These are phyloP conservation scores for Curvularia lunata DNA, from an alignment of 2,329 filamentous ascomycete species.

Conservation along the genomic window DNA sequence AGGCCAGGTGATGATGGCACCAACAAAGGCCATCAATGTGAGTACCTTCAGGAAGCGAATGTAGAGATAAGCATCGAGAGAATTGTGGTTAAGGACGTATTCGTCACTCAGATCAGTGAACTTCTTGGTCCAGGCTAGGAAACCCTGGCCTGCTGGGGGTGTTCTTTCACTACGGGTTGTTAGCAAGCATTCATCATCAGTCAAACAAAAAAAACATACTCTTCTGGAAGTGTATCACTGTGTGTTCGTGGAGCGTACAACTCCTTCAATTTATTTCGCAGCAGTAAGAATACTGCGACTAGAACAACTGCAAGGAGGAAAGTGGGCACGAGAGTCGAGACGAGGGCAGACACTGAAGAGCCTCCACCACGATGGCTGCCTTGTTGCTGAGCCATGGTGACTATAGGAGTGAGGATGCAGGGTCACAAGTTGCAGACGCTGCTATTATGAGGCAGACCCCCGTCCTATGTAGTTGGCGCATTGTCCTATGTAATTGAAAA, in stretches of 20 bases:
- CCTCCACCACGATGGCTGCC: constrained; percentile 5
- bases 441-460: background rate
- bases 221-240: constrained; percentile 49
- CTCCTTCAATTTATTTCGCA: constrained; percentile 51
- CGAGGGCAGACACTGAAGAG: constrained; percentile 48
- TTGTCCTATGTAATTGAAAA: constrained; percentile 2
- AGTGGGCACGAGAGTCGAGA: constrained; percentile 45
- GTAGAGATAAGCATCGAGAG: constrained; percentile 57
- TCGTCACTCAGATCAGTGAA: constrained; percentile 52
- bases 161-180: constrained; percentile 37
- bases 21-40: constrained; percentile 53
- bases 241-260: constrained; percentile 56
- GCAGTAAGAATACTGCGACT: constrained; percentile 49
- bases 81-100: constrained; percentile 56
- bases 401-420: background rate
- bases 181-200: constrained; percentile 18
- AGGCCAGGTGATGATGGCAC: constrained; percentile 54
- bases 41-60: constrained; percentile 56
- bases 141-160: constrained; percentile 53
- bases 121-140: constrained; percentile 61
- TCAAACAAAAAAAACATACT: constrained; percentile 6
- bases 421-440: background rate
- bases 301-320: constrained; percentile 38
- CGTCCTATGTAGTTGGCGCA: constrained; percentile 4
- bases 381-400: constrained; percentile 3